Evolutionary conservation across 805 yeast species (phyloP).

Genomic region (Candida sonorensis): DNA sequence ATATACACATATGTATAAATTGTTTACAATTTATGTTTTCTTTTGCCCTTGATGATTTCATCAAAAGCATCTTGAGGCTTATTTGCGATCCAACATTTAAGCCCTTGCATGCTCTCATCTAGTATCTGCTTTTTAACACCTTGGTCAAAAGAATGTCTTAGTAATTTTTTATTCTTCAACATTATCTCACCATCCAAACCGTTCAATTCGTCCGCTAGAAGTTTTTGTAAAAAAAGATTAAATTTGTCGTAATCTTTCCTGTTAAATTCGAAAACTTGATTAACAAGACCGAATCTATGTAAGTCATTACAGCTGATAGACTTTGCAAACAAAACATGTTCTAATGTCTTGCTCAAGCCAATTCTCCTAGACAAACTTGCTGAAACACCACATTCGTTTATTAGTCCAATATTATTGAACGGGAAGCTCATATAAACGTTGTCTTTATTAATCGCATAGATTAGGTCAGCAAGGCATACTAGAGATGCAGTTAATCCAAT

Average conservation of each 20-base stretch:
- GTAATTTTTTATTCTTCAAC: slow-evolving; percentile 36
- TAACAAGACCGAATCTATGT: slow-evolving; percentile 50
- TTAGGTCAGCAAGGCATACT: slow-evolving; percentile 68
- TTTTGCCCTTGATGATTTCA: slow-evolving; percentile 44
- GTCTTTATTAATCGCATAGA: slow-evolving; percentile 53
- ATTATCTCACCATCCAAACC: slow-evolving; percentile 41
- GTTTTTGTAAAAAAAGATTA: slow-evolving; percentile 32
- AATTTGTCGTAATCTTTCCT: slow-evolving; percentile 29
- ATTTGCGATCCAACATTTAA: slow-evolving; percentile 64
- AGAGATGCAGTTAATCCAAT: slow-evolving; percentile 73
- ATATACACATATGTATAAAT: too few relatives aligned
- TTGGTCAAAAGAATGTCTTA: slow-evolving; percentile 27
- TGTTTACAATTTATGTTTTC: slow-evolving; percentile 60
- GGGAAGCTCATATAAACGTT: slow-evolving; percentile 61
- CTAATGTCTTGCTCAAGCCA: slow-evolving; percentile 67
- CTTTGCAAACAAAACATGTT: slow-evolving; percentile 63
- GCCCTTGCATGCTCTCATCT: slow-evolving; percentile 62
- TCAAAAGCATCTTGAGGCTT: slow-evolving; percentile 65
- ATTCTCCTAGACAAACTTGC: slow-evolving; percentile 61
- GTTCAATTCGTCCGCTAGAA: slow-evolving; percentile 29
- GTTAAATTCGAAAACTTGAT: slow-evolving; percentile 41
- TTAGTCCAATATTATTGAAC: slow-evolving; percentile 75
- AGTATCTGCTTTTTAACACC: slow-evolving; percentile 46
- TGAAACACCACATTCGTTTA: slow-evolving; percentile 74
- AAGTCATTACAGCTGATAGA: slow-evolving; percentile 59